Base-by-base conservation (phyloP, 257 asterid genomes). In the Gynochthodes officinalis region DNA sequence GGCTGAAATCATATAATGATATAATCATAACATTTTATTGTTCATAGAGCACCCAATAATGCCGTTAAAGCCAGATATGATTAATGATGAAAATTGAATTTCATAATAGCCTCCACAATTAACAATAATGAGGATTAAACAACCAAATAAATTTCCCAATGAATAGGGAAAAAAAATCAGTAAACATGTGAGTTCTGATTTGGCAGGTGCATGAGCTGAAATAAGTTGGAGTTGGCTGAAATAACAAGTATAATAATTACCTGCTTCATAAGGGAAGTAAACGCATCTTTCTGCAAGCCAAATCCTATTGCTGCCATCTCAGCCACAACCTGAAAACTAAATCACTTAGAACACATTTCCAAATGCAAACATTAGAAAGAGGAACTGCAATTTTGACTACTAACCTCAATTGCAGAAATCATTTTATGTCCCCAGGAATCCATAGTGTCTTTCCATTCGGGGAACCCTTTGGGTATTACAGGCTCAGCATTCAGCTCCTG, bases 231-330 rank as follows among this genome's bases (percentile, higher is more conserved):
- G 55, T 64, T 61, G 68, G 39, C n/a, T n/a, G n/a, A n/a, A 42
- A 43, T 27, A 25, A 53, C 23, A 42, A 30, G 23, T 50, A 54
- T 12, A n/a, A 21, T 71, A n/a, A 78, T 60, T 63, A 95, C 99
- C 98, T 87, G 93, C 83, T 87, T 87, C 99, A 95, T 95, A 59
- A 90, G 84, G 83, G 97, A 95, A 79, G 97, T 90, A 76, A 95
- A 95, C 57, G 99, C 96, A 80, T 90, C 98, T 83, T 83, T 91
- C 64, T 88, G 79, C 83, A 95, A 83, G 71, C 96, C 99, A 87
- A 94, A 94, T 40, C 99, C 99, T 70, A 90, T 84, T 9, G 98
- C 99, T 33, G 97, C 99, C 98, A 94, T 90, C 84, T 94, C 98
- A 70, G 98, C 96, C 82, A 92, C 98, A 64, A 74, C 91, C 99